Evolutionary conservation across 2,329 filamentous ascomycete genomes (phyloP).

Genomic region (Alternaria ventricosa): DNA sequence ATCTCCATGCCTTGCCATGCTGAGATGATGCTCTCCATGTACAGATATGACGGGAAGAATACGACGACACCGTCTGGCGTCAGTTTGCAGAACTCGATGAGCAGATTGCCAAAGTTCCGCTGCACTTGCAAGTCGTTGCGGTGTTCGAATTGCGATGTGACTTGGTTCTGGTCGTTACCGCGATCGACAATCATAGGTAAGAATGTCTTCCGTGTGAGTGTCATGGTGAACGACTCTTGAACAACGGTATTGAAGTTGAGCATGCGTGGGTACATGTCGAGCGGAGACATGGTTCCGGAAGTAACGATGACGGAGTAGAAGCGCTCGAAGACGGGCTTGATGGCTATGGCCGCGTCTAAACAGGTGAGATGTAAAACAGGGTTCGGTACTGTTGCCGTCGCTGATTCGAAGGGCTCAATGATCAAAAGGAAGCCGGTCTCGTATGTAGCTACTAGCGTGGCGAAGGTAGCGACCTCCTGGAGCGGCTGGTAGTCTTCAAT

Average conservation of each 20-base stretch:
- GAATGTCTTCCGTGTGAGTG: slow-evolving; percentile 91
- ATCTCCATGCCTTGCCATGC: slow-evolving; percentile 99
- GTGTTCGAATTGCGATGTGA: slow-evolving; percentile 93
- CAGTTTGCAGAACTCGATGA: slow-evolving; percentile 94
- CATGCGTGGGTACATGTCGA: slow-evolving; percentile 99
- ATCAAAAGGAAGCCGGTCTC: slow-evolving; percentile 96
- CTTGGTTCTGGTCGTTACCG: slow-evolving; percentile 89
- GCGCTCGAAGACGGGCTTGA: slow-evolving; percentile 95
- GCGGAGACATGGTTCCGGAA: slow-evolving; percentile 91
- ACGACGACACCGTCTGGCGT: slow-evolving; percentile 98
- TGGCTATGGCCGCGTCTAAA: slow-evolving; percentile 95
- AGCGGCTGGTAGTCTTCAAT: slow-evolving; percentile 98
- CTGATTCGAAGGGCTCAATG: slow-evolving; percentile 95
- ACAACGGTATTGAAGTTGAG: slow-evolving; percentile 90
- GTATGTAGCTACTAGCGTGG: slow-evolving; percentile 93
- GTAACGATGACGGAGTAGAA: slow-evolving; percentile 99
- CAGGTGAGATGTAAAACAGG: slow-evolving; percentile 97
- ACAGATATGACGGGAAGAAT: slow-evolving; percentile 97
- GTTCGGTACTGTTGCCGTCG: slow-evolving; percentile 93
- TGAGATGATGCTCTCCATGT: slow-evolving; percentile 99
- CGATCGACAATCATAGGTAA: slow-evolving; percentile 96
- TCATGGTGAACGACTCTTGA: slow-evolving; percentile 98
- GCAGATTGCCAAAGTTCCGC: slow-evolving; percentile 89
- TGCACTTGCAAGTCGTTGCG: slow-evolving; percentile 97
- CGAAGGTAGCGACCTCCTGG: slow-evolving; percentile 97